phyloP scores from a whole-genome alignment of 1,139 yeast genomes.

The Scheffersomyces insectosa region DNA sequence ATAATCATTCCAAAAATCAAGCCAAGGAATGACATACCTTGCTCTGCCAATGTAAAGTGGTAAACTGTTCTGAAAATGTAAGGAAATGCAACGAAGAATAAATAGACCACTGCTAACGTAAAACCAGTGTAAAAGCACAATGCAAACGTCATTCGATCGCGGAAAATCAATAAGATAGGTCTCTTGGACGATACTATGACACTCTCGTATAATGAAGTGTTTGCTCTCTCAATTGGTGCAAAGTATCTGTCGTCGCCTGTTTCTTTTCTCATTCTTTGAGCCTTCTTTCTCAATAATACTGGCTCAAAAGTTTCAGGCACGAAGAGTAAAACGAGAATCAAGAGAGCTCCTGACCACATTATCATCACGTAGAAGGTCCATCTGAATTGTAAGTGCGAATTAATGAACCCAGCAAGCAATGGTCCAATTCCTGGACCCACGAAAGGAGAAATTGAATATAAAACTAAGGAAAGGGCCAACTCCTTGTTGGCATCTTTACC shows the following conservation, averaged over 20 bases:
- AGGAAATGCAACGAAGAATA: conserved; percentile 67
- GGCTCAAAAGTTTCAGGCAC: conserved; percentile 25
- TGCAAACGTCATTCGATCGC: conserved; percentile 62
- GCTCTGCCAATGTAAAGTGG: conserved; percentile 32
- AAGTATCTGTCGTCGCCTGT: conserved; percentile 28
- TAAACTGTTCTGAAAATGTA: conserved; percentile 52
- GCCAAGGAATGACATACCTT: conserved; percentile 57
- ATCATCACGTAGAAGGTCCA: conserved; percentile 29
- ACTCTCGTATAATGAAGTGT: conserved; percentile 24
- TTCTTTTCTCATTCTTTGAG: conserved; percentile 14
- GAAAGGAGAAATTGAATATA: conserved; percentile 34
- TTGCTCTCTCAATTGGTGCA: conserved; percentile 48
- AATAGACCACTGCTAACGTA: conserved; percentile 57
- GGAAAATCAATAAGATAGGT: conserved; percentile 54
- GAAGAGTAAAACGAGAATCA: conserved; percentile 16
- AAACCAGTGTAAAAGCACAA: conserved; percentile 65
- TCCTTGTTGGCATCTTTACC: conserved; percentile 22
- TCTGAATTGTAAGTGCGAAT: conserved; percentile 19
- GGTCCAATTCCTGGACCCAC: conserved; percentile 38
- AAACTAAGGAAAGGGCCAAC: conserved; percentile 25
- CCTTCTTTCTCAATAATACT: conserved; percentile 15
- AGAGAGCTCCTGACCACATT: conserved; percentile 22
- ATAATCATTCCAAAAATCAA: conserved; percentile 47
- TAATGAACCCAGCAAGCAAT: conserved; percentile 30
- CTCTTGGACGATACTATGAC: conserved; percentile 44